Percentiles rank a stretch among this genome's conserved stretches.
phyloP scores from a whole-genome alignment of 371 early-diverging fungal species.

The Mucor lusitanicus region DNA sequence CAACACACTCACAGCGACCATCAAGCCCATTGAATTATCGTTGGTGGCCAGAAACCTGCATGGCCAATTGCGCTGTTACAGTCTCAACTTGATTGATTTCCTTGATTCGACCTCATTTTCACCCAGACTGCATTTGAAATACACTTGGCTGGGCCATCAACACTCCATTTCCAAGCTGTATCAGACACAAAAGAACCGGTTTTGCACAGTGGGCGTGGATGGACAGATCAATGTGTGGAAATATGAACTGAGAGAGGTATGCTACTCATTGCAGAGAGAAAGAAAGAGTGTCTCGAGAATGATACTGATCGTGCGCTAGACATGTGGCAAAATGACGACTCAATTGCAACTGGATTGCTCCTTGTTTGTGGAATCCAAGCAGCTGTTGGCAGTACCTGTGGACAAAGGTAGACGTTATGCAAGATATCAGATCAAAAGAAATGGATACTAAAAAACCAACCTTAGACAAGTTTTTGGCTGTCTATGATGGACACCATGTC shows the following conservation, averaged over 20 bases:
- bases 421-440: no score
- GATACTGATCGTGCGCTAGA: conserved; percentile 6
- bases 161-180: conserved; percentile 39
- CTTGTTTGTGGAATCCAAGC: conserved; percentile 13
- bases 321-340: conserved; percentile 32
- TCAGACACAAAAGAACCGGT: conserved; percentile 48
- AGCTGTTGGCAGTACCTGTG: conserved; percentile 28
- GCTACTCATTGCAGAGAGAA: neutral
- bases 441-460: no score
- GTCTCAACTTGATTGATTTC: conserved; percentile 77
- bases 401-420: conserved; percentile 39
- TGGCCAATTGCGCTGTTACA: conserved; percentile 68
- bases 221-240: conserved; percentile 65
- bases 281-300: no score
- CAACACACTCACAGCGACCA: conserved; percentile 41
- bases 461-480: conserved; percentile 36
- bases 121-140: conserved; percentile 60
- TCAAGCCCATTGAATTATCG: conserved; percentile 71
- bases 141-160: conserved; percentile 74
- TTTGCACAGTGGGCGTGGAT: conserved; percentile 54
- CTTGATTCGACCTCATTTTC: conserved; percentile 65
- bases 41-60: conserved; percentile 61
- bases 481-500: conserved; percentile 39
- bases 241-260: conserved; percentile 43
- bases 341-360: conserved; percentile 38